Evolutionary conservation across 2,329 filamentous ascomycete species (phyloP).

Genomic region (Ophiocordyceps camponoti-rufipedis): DNA sequence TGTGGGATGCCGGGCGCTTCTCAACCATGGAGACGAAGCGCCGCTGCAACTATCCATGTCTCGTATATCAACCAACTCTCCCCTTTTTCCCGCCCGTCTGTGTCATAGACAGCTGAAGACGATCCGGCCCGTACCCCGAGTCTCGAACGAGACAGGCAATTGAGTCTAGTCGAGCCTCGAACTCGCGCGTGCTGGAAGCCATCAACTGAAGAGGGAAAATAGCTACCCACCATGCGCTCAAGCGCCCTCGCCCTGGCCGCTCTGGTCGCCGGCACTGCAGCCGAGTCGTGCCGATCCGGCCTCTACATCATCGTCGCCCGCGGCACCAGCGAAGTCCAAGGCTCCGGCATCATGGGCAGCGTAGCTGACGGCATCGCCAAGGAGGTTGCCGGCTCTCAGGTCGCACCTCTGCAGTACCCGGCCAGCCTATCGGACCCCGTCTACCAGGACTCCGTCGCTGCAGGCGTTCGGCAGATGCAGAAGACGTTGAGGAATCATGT

Average conservation of each 20-base stretch:
- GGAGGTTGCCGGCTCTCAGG: constrained; percentile 14
- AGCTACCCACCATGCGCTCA: neutral
- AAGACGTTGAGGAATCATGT: constrained; percentile 13
- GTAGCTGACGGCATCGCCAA: constrained; percentile 14
- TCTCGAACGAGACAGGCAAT: no score
- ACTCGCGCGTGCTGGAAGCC: no score
- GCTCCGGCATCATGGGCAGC: constrained; percentile 14
- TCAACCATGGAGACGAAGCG: no score
- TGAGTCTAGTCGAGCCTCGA: no score
- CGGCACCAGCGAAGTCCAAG: constrained; percentile 16
- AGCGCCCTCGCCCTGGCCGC: constrained; percentile 1
- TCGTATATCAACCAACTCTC: no score
- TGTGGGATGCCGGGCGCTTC: neutral
- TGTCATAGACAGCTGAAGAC: no score
- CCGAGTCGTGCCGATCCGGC: constrained; percentile 15
- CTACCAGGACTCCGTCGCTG: constrained; percentile 17
- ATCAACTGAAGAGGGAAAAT: neutral
- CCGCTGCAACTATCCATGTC: no score
- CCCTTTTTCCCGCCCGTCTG: no score
- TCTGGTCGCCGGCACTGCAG: constrained; percentile 7
- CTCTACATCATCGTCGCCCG: constrained; percentile 22
- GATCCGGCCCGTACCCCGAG: no score
- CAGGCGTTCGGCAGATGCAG: constrained; percentile 14
- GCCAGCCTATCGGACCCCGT: constrained; percentile 13
- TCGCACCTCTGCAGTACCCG: constrained; percentile 19